Conservation (phyloP, 257 asterid species). For the Knoxia roxburghii region DNA sequence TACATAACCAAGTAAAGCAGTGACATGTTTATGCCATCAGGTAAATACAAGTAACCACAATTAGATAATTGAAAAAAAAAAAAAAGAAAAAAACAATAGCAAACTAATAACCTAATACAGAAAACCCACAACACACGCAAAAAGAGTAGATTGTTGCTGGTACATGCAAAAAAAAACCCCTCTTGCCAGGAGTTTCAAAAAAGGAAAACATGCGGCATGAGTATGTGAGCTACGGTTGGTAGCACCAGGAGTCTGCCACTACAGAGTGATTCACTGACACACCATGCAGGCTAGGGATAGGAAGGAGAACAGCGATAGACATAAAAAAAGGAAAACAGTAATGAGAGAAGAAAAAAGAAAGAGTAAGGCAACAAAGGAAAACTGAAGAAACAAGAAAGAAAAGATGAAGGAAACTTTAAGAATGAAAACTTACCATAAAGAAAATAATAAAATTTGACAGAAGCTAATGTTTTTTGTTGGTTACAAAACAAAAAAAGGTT, state of each 20-base stretch:
- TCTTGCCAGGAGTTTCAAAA: not conserved
- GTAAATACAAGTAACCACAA: no score
- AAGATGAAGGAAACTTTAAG: not conserved
- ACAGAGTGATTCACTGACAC: not conserved
- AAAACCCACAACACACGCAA: not conserved
- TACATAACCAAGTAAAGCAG: not conserved
- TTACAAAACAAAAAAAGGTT: not conserved
- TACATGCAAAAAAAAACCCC: not conserved
- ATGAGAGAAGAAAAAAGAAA: not conserved
- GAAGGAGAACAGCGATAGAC: not conserved
- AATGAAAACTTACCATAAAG: not conserved
- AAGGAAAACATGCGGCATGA: not conserved
- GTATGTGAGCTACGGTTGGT: not conserved
- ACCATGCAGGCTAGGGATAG: not conserved
- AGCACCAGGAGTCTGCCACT: not conserved
- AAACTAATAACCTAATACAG: not conserved
- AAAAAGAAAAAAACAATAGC: not conserved
- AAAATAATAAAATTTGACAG: not conserved
- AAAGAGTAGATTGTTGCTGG: not conserved
- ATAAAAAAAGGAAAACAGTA: not conserved
- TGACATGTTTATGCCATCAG: not conserved
- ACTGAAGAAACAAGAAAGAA: constrained; percentile 1
- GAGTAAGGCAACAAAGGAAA: not conserved
- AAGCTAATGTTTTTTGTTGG: not conserved
- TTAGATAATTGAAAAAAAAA: no score